These are phyloP conservation scores for Venturia aucupariae DNA, from an alignment of 2,329 filamentous ascomycete species.

Conservation along the genomic window DNA sequence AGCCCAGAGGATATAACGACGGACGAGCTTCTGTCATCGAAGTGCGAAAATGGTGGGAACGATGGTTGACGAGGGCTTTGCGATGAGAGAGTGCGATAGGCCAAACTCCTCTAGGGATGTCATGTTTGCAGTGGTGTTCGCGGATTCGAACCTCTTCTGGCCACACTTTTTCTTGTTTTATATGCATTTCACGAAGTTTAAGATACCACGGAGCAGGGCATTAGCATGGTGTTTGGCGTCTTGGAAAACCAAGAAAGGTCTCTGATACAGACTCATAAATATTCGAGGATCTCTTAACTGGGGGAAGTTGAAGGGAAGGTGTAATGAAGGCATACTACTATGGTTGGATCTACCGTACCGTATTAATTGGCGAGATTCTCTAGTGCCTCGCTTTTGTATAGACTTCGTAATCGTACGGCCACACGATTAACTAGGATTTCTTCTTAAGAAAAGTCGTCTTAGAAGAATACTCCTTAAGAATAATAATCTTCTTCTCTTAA, in stretches of 20 bases:
- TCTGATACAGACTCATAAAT: neutral
- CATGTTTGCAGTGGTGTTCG: neutral
- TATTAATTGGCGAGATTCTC: too few species aligned
- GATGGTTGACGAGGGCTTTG: conserved; percentile 40
- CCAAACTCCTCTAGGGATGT: neutral
- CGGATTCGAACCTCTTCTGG: neutral
- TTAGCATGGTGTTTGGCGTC: conserved; percentile 9
- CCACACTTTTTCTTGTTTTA: neutral
- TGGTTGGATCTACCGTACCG: too few species aligned
- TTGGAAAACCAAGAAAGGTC: neutral
- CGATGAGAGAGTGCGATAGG: conserved; percentile 15
- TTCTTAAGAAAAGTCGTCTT: too few species aligned
- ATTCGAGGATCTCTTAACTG: neutral
- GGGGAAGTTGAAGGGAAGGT: neutral
- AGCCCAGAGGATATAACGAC: conserved; percentile 44
- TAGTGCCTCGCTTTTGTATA: too few species aligned
- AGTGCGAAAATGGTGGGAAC: conserved; percentile 52
- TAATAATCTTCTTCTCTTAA: too few species aligned
- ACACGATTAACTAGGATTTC: too few species aligned
- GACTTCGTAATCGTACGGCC: too few species aligned
- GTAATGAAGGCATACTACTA: neutral
- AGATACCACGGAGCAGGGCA: conserved; percentile 9
- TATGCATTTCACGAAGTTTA: conserved; percentile 8
- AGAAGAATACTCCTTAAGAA: too few species aligned
- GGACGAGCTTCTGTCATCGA: conserved; percentile 50